Conservation (phyloP, 345 rosid genomes). For the Citrus trifoliata region DNA sequence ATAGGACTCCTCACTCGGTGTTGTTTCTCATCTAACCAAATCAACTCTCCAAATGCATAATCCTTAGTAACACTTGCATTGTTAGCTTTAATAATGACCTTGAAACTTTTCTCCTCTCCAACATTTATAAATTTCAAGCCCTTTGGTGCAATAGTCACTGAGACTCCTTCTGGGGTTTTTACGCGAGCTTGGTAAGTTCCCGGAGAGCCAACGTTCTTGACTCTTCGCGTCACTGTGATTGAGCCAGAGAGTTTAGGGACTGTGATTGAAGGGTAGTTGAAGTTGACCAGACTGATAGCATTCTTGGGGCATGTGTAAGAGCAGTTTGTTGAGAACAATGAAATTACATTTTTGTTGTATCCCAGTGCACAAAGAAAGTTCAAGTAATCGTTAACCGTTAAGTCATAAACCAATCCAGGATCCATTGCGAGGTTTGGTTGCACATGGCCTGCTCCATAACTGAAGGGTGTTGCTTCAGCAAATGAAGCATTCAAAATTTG, state of each 20-base stretch:
- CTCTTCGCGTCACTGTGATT: slow-evolving; percentile 41
- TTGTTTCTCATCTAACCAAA: slow-evolving; percentile 62
- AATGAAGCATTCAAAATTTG: slow-evolving; percentile 40
- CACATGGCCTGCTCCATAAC: slow-evolving; percentile 77
- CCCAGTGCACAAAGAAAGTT: slow-evolving; percentile 66
- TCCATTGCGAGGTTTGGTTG: slow-evolving; percentile 75
- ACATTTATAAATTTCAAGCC: slow-evolving; percentile 41
- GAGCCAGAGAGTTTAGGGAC: slow-evolving; percentile 34
- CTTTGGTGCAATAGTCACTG: slow-evolving; percentile 46
- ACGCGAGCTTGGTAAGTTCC: slow-evolving; percentile 43
- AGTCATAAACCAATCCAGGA: slow-evolving; percentile 81
- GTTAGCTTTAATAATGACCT: slow-evolving; percentile 32
- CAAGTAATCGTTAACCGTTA: slow-evolving; percentile 48
- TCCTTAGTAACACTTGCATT: slow-evolving; percentile 21
- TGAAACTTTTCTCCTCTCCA: slow-evolving; percentile 62
- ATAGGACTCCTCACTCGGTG: slow-evolving; percentile 83
- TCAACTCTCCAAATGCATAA: slow-evolving; percentile 53
- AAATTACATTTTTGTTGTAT: slow-evolving; percentile 47
- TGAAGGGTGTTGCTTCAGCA: slow-evolving; percentile 60
- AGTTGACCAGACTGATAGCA: slow-evolving; percentile 30
- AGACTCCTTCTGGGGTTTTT: slow-evolving; percentile 44
- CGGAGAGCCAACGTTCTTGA: slow-evolving; percentile 75
- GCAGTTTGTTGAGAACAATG: slow-evolving; percentile 21
- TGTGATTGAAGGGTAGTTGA: slow-evolving; percentile 88
- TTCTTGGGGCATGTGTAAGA: slow-evolving; percentile 44